Base-by-base conservation (phyloP, 805 yeast genomes). In the Metschnikowia cerradonensis region DNA sequence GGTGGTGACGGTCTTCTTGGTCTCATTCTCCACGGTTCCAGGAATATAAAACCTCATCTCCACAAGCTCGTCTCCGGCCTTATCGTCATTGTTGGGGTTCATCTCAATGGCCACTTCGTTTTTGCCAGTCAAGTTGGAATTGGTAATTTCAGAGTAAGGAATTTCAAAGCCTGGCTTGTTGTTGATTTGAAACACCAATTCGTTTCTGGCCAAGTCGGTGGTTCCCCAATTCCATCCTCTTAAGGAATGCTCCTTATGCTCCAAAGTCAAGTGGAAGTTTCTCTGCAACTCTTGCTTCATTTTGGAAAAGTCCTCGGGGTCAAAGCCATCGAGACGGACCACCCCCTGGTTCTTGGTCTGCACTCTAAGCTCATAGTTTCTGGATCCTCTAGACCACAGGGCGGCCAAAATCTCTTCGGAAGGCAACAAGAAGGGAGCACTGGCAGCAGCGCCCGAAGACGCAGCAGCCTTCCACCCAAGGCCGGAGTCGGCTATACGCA, bases 161-260 rank as follows among this genome's bases (percentile, higher is more conserved):
- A 94, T 72, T 70, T 94, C 99, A 67, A 92, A 92, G 11, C 86
- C 81, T 3, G 99, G 98, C 61, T 88, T 85, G 59, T 90, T 90
- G 63, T 88, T 88, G 20, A 91, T 84, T 51, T 84, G 82, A 70
- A 94, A 91, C 30, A 89, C 81, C 67, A 94, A 75, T 67, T 94
- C 99, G 60, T 90, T 88, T 67, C 96, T 81, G 19, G 96, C 96
- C 65, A 94, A 81, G 66, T 91, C 96, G 14, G 92, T 78, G 56
- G 86, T 83, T 49, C 99, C 99, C 99, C 99, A 94, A 70, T 94
- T 94, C 99, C 99, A 94, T 32, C 99, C 99, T 72, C 97, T 82
- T 57, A 94, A 73, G 4, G 97, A 87, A 69, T 94, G 99, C 61
- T 92, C 98, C 61, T 78, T 82, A 55, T 80, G 85, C 60, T 94